Evolutionary conservation across 352 stramenopile species (phyloP).

Genomic region (Poterioochromonas sp.): DNA sequence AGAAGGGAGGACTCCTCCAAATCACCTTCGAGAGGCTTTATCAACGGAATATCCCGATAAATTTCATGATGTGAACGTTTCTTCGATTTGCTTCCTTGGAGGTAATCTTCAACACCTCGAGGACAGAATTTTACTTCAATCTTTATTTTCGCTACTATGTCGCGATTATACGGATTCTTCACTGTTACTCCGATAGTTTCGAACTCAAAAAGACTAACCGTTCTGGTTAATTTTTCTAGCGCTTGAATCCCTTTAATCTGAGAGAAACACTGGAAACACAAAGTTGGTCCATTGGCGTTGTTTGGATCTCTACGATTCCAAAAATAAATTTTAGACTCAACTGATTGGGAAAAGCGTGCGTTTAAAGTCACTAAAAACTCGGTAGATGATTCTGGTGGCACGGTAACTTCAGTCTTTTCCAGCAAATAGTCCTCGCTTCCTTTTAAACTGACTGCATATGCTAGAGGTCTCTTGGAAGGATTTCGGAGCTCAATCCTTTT

Average conservation of each 20-base stretch:
- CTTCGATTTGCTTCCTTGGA: background rate
- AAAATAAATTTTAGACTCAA: background rate
- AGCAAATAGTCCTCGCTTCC: constrained; percentile 44
- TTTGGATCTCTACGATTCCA: background rate
- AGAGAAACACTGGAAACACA: constrained; percentile 3
- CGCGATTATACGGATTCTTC: background rate
- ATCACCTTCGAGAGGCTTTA: background rate
- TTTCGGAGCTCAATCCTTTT: constrained; percentile 88
- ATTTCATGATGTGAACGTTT: background rate
- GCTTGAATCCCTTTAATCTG: background rate
- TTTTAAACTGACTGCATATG: constrained; percentile 76
- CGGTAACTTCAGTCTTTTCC: background rate
- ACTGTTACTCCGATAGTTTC: background rate
- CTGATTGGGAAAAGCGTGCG: background rate
- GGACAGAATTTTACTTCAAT: background rate
- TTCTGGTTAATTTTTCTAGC: background rate
- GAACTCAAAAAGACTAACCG: background rate
- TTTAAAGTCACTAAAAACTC: constrained; percentile 20
- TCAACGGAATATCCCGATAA: background rate
- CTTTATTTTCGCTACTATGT: background rate
- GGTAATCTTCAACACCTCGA: background rate
- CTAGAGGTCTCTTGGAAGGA: constrained; percentile 61
- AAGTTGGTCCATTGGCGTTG: background rate
- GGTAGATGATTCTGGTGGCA: background rate
- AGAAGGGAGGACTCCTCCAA: background rate